These are phyloP conservation scores for Aspergillus egyptiacus DNA, from an alignment of 495 filamentous ascomycete species.

Conservation along the genomic window DNA sequence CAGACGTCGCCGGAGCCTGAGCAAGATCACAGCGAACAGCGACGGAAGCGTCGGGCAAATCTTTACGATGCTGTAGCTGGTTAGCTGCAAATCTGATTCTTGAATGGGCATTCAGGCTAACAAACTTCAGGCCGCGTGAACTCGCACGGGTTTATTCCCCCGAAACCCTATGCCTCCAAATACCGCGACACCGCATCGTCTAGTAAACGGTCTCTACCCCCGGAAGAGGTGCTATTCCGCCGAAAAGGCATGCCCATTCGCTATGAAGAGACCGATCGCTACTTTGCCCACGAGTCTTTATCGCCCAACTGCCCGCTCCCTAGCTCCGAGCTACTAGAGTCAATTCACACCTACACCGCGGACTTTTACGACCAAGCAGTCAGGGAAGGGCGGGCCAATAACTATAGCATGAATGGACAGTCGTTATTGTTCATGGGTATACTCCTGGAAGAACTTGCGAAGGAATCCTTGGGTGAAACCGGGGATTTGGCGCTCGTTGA, in stretches of 20 bases:
- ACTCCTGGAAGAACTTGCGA: slow-evolving; percentile 68
- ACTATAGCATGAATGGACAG: slow-evolving; percentile 75
- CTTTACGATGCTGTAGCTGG: slow-evolving; percentile 81
- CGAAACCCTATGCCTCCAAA: slow-evolving; percentile 30
- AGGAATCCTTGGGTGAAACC: slow-evolving; percentile 56
- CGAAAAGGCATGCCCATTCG: slow-evolving; percentile 53
- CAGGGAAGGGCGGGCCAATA: slow-evolving; percentile 37
- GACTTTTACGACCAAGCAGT: slow-evolving; percentile 57
- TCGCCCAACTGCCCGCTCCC: slow-evolving; percentile 54
- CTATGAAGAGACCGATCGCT: slow-evolving; percentile 66
- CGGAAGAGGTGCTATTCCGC: slow-evolving; percentile 73
- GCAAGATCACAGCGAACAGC: slow-evolving; percentile 11
- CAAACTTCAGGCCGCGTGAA: slow-evolving; percentile 46
- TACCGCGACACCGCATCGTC: slow-evolving; percentile 49
- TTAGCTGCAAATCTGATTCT: slow-evolving; percentile 26
- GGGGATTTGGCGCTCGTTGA: slow-evolving; percentile 76
- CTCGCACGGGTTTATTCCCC: slow-evolving; percentile 36
- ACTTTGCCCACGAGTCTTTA: slow-evolving; percentile 54
- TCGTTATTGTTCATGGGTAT: slow-evolving; percentile 77
- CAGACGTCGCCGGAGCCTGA: slow-evolving; percentile 1
- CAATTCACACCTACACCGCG: slow-evolving; percentile 66
- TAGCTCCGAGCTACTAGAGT: slow-evolving; percentile 66
- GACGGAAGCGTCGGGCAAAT: slow-evolving; percentile 39
- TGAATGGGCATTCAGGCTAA: background rate
- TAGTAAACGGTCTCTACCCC: slow-evolving; percentile 48